Evolutionary conservation across 2,329 filamentous ascomycete species (phyloP).

Genomic region (Calonectria honghensis): DNA sequence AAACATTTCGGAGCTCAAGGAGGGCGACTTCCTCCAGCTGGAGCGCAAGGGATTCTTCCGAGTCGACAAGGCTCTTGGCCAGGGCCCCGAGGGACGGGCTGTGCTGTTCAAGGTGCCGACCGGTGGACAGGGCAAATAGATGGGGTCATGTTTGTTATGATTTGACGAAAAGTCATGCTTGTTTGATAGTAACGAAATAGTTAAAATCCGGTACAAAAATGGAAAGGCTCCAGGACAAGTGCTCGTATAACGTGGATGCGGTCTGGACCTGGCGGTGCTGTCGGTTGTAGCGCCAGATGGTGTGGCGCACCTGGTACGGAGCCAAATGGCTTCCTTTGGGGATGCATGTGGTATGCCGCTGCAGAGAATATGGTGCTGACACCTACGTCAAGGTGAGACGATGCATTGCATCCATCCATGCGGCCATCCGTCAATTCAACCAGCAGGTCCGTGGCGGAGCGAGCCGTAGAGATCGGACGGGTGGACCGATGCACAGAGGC

Average conservation of each 20-base stretch:
- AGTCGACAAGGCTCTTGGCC: constrained; percentile 79
- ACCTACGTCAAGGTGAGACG: background rate
- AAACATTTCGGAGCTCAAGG: constrained; percentile 86
- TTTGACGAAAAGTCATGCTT: constrained; percentile 46
- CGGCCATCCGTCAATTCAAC: constrained; percentile 7
- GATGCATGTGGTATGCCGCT: constrained; percentile 1
- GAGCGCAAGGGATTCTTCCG: constrained; percentile 95
- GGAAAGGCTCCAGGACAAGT: background rate
- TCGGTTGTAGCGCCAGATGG: background rate
- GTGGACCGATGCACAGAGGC: background rate
- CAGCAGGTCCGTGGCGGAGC: background rate
- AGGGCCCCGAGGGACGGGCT: constrained; percentile 71
- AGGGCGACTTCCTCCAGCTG: constrained; percentile 94
- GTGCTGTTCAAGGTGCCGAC: constrained; percentile 76
- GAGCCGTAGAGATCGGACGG: background rate
- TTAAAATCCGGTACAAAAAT: constrained; percentile 40
- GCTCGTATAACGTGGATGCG: constrained; percentile 8
- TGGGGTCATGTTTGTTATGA: constrained; percentile 36
- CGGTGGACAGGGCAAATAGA: constrained; percentile 63
- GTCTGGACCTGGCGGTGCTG: background rate
- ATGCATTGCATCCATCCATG: constrained; percentile 13
- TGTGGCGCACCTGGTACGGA: background rate
- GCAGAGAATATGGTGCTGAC: background rate
- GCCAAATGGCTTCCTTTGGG: constrained; percentile 16
- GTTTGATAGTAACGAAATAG: constrained; percentile 46